These are phyloP conservation scores for Rhodotorula sp. DNA, from an alignment of 1,284 basidiomycete genomes.

Conservation along the genomic window DNA sequence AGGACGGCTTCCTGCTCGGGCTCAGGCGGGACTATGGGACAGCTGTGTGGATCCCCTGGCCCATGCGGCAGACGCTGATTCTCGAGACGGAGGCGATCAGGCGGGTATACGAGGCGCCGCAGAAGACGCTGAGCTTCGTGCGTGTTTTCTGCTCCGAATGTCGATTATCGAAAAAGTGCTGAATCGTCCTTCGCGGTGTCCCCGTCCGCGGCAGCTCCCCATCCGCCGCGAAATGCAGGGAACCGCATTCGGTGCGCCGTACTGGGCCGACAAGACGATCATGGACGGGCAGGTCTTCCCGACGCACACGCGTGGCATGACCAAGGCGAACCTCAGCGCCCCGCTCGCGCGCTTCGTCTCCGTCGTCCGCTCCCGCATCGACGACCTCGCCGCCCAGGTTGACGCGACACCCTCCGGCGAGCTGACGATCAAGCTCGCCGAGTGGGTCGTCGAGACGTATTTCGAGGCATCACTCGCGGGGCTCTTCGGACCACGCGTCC, in stretches of 20 bases:
- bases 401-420: conserved; percentile 6
- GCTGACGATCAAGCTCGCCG: conserved; percentile 17
- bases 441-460: conserved; percentile 27
- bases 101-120: conserved; percentile 27
- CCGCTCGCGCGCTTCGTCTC: conserved; percentile 29
- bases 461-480: conserved; percentile 28
- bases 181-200: not conserved
- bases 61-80: conserved; percentile 34
- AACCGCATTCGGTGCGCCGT: conserved; percentile 24
- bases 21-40: conserved; percentile 19
- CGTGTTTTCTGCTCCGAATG: not conserved
- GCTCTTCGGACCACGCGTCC: conserved; percentile 29
- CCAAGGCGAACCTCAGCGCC: conserved; percentile 17
- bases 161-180: no score
- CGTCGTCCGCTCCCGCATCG: conserved; percentile 7
- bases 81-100: conserved; percentile 14
- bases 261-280: conserved; percentile 5
- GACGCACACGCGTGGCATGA: conserved; percentile 28
- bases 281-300: conserved; percentile 36
- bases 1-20: conserved; percentile 31
- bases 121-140: conserved; percentile 34
- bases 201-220: no score
- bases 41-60: conserved; percentile 41
- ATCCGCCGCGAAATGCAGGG: conserved; percentile 38
- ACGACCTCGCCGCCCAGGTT: conserved; percentile 7